Evolutionary conservation across 257 asterid species (phyloP), one percentile per base, ranked within the genome.

Genomic region (Penstemon davidsonii): DNA sequence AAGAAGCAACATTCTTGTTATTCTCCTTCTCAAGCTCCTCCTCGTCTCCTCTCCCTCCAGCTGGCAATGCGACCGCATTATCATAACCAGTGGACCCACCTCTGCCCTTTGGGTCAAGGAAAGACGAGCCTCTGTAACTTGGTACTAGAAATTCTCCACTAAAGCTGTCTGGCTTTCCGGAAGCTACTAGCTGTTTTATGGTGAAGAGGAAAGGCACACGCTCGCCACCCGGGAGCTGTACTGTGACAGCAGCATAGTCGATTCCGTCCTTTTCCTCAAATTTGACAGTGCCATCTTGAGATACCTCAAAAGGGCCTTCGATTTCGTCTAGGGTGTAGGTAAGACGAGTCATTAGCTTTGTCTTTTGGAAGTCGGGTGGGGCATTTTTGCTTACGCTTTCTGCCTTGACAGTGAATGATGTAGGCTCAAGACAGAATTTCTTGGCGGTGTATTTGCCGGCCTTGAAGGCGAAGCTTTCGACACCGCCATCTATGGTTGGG

Each of bases 41-140:
- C 84, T 94, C 96, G 7, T 94, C 98, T 59, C 99, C 98, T 63
- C 99, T 81, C 11, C 99, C 99, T 6, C 99, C 99, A 12, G 99
- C 99, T 0, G 97, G 97, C 91, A 94, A 75, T 0, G 99, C 99
- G 44, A 94, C 99, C 0, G 97, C 98, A 18, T 88, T 94, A 80
- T 94, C 99, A 39, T 94, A 94, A 3, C 99, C 99, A 7, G 99
- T 94, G 0, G 99, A 88, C 5, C 97, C 99, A 66, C 99, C 98
- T 25, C 99, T 78, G 5, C 99, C 99, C 90, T 94, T 94, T 18
- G 99, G 99, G 96, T 94, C 98, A 8, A 94, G 93, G 88, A 94
- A 94, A 8, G 99, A 91, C 0, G 99, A 91, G 0, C 98, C 99
- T 73, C 99, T 76, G 89, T 94, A 94, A 0, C 97, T 91, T 1